A percentile compares a stretch with the other conserved stretches of the same genome.
These are phyloP conservation scores for Polytrichum formosum DNA, from an alignment of 225 moss, liverwort and hornwort genomes.

Conservation along the genomic window DNA sequence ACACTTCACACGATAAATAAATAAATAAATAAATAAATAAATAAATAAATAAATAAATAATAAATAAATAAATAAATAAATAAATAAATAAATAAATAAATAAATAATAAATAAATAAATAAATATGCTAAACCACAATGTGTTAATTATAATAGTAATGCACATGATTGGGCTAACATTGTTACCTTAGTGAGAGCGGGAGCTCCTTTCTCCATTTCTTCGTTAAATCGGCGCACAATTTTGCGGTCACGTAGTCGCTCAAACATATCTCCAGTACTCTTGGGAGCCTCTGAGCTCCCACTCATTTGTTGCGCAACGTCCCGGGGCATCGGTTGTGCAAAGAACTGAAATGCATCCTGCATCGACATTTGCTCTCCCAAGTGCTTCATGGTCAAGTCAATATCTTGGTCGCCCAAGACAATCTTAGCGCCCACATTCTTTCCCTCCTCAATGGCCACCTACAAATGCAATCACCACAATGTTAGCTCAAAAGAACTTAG, in stretches of 20 bases:
- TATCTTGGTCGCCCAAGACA: constrained; percentile 59
- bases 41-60: too few relatives aligned
- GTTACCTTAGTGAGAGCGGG: constrained; percentile 31
- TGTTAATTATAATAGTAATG: too few relatives aligned
- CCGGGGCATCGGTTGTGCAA: constrained; percentile 40
- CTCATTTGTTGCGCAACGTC: constrained; percentile 37
- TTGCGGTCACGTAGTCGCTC: constrained; percentile 43
- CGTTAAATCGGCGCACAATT: constrained; percentile 37
- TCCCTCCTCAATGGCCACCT: constrained; percentile 56
- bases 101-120: too few relatives aligned
- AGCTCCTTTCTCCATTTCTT: constrained; percentile 50
- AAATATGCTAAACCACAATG: too few relatives aligned
- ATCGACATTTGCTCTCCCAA: constrained; percentile 39
- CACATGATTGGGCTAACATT: too few relatives aligned
- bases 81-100: too few relatives aligned
- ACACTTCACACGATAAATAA: too few relatives aligned
- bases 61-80: too few relatives aligned
- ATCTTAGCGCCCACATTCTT: constrained; percentile 46
- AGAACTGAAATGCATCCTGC: constrained; percentile 32
- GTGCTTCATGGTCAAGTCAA: constrained; percentile 41
- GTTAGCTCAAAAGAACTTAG: neutral
- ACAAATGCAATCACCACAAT: neutral
- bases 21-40: too few relatives aligned
- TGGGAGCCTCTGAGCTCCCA: constrained; percentile 12
- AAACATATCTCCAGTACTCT: constrained; percentile 21